phyloP scores from a whole-genome alignment of 148 eudicot genomes.

The Heliamphora exappendiculata region DNA sequence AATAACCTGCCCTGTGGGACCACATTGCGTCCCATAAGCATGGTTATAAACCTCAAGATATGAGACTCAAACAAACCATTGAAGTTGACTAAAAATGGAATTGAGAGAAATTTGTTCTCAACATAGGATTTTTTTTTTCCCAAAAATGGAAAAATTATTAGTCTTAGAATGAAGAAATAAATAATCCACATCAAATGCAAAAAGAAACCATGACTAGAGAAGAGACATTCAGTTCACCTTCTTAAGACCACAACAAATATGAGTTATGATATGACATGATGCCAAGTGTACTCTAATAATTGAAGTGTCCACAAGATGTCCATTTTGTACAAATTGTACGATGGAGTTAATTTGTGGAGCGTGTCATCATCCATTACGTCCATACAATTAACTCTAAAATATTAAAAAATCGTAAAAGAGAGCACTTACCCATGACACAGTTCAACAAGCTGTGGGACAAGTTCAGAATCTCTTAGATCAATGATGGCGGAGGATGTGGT shows the following conservation, averaged over 20 bases:
- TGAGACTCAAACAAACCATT: not conserved
- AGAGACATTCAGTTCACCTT: not conserved
- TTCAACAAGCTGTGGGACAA: conserved; percentile 82
- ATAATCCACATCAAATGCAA: not conserved
- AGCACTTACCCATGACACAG: conserved; percentile 87
- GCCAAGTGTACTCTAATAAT: not conserved
- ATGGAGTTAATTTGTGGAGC: not conserved
- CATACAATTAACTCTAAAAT: not conserved
- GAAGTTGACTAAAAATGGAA: not conserved
- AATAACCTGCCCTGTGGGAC: not conserved
- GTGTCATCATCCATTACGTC: not conserved
- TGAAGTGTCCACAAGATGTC: not conserved
- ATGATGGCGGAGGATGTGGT: conserved; percentile 78
- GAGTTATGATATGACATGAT: not conserved
- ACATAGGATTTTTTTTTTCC: not conserved
- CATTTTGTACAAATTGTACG: not conserved
- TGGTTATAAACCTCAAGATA: not conserved
- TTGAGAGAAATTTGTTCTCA: not conserved
- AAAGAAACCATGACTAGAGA: not conserved
- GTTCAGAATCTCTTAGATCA: conserved; percentile 76
- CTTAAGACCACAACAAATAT: not conserved
- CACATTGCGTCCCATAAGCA: not conserved
- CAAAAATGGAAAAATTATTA: not conserved
- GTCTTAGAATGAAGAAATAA: not conserved
- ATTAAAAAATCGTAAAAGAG: not conserved